phyloP scores from a whole-genome alignment of 306 rosid species.

The Cucumis melo region DNA sequence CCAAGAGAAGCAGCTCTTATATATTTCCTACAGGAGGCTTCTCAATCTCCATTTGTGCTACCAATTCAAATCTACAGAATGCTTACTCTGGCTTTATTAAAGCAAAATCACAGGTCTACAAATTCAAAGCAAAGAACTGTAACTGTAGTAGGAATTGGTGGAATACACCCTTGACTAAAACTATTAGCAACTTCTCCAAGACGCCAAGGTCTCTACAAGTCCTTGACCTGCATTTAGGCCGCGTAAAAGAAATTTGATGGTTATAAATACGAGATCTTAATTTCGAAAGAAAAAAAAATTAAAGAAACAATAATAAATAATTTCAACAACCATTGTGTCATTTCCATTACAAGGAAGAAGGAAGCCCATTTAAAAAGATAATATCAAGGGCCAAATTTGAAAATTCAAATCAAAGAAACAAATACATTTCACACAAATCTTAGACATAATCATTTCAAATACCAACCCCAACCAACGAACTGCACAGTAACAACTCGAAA shows the following conservation, averaged over 20 bases:
- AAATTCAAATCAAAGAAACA: background rate
- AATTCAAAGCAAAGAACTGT: constrained; percentile 11
- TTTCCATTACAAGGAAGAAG: constrained; percentile 2
- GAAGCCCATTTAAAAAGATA: background rate
- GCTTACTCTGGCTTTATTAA: constrained; percentile 50
- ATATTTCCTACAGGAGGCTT: constrained; percentile 50
- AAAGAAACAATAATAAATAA: background rate
- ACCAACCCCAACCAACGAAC: background rate
- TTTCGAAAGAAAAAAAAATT: background rate
- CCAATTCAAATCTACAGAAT: constrained; percentile 31
- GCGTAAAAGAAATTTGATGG: constrained; percentile 5
- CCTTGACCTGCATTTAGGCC: constrained; percentile 5
- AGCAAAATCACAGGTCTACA: constrained; percentile 35
- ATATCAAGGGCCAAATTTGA: background rate
- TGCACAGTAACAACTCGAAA: background rate
- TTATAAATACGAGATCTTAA: background rate
- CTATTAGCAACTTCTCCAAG: constrained; percentile 7
- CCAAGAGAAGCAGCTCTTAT: constrained; percentile 55
- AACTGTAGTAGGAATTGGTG: constrained; percentile 10
- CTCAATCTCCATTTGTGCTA: constrained; percentile 45
- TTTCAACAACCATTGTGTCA: background rate
- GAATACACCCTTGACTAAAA: constrained; percentile 6
- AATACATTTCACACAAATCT: background rate
- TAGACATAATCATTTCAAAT: background rate
- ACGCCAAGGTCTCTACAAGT: constrained; percentile 7